Evolutionary conservation across 2,329 filamentous ascomycete genomes (phyloP), one percentile per base, ranked within the genome.

Genomic region (Clarireedia sp.): DNA sequence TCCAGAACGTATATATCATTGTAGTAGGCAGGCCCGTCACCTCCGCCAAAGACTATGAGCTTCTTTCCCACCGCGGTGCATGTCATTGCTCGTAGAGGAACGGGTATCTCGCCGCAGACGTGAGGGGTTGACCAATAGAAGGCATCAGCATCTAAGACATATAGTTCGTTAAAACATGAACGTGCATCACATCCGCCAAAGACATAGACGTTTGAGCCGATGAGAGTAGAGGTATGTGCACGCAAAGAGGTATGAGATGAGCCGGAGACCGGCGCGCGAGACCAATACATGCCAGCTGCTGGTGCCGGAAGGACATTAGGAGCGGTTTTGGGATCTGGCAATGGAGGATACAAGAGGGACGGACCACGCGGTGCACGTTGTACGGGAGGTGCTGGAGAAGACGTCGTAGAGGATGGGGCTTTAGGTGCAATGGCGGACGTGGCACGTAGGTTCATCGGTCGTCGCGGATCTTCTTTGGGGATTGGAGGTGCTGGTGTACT

Each of bases 281-380:
- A 85, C 83, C 84, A 87, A 72, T 87, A 87, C 83, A 87, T 87
- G 63, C 83, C 84, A 48, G 81, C 84, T 17, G 84, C 79, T 24
- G 84, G 84, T 16, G 84, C 82, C 3, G 78, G 74, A 9, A 78
- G 74, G 17, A 87, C 82, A 56, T 85, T 78, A 5, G 81, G 77
- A 1, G 79, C 79, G 24, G 76, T 78, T 46, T 72, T 72, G 10
- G 79, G 75, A 62, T 82, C 76, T 37, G 77, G 78, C 4, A 85
- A 72, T n/a, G 79, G 73, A 36, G 82, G 82, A 48, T 80, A 82
- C 2, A 75, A 67, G 7, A 73, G 72, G 62, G 80, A 73, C 49
- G 74, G 68, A 19, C 73, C 62, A 46, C 62, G 58, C 6, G 63
- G 43, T 21, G 58, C 52, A 54, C 59, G 51, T 53, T 64, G 63